Evolutionary conservation across 2,329 filamentous ascomycete species (phyloP), one percentile per base, ranked within the genome.

Genomic region (Aureobasidium pullulans): DNA sequence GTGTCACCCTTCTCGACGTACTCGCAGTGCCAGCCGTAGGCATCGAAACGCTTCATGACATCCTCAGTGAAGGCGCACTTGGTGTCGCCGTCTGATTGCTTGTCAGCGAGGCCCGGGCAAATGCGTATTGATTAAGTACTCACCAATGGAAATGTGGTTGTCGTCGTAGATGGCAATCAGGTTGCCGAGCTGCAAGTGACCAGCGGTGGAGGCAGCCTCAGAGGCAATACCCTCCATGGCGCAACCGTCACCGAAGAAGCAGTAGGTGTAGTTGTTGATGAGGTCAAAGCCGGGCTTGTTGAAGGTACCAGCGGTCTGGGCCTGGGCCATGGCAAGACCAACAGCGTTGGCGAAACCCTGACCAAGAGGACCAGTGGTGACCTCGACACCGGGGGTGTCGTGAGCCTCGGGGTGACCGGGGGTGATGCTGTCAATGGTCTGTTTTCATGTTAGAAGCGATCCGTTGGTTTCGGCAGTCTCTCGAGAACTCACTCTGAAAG

Each of bases 261-360:
- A 80, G 80, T 92, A 99, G 74, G 94, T 99, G 84, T 96, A 85
- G 87, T 97, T 96, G 84, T 95, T 88, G 77, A 96, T 79, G 60
- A 99, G 79, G 66, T 91, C 86, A 77, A 88, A 97, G 65, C 88
- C 90, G 66, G 92, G 89, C 84, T 95, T 96, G 87, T 99, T 99
- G 86, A 95, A 99, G 73, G 83, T 82, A 69, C 87, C 94, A 62
- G 84, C 90, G 63, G 89, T 90, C 79, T 99, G 93, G 65, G 88
- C 88, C 82, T 97, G 90, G 63, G 91, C 94, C 73, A 99, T 94
- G 74, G 94, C 94, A 70, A 99, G 86, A 86, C 94, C 94, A 70
- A 99, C 94, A 69, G 94, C 92, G 75, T 97, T 99, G 77, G 86
- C 84, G 77, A 99, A 90, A 83, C 94, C 94, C 80, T 99, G 94